Conservation (phyloP, 78 protist species). For the Dictyostelium firmibasis region DNA sequence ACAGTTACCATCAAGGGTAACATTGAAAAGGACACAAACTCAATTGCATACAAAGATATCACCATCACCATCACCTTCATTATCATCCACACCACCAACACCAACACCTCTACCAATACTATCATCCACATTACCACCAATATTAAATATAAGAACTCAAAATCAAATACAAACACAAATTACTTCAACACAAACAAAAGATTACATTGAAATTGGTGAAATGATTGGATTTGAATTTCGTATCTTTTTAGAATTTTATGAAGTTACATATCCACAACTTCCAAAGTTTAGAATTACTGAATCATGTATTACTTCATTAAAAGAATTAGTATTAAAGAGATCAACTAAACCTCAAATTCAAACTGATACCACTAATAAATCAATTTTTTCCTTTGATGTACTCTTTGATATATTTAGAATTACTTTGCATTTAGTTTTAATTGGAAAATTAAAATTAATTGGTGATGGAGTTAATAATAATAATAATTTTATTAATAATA, state of each 20-base stretch:
- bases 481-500: too few relatives aligned
- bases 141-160: not conserved
- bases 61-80: not conserved
- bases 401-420: not conserved
- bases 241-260: not conserved
- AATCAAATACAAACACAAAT: not conserved
- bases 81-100: not conserved
- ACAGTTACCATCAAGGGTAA: not conserved
- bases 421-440: not conserved
- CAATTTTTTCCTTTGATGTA: not conserved
- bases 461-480: not conserved
- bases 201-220: not conserved
- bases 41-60: not conserved
- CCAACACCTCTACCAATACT: too few relatives aligned
- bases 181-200: not conserved
- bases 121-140: not conserved
- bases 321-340: not conserved
- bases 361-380: too few relatives aligned
- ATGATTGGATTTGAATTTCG: not conserved
- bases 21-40: not conserved
- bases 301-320: not conserved
- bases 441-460: not conserved
- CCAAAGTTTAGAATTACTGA: not conserved
- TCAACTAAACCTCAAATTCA: not conserved
- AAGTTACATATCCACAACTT: not conserved